These are phyloP conservation scores for Petasospora fabianii DNA, from an alignment of 1,139 yeast genomes.

Conservation along the genomic window DNA sequence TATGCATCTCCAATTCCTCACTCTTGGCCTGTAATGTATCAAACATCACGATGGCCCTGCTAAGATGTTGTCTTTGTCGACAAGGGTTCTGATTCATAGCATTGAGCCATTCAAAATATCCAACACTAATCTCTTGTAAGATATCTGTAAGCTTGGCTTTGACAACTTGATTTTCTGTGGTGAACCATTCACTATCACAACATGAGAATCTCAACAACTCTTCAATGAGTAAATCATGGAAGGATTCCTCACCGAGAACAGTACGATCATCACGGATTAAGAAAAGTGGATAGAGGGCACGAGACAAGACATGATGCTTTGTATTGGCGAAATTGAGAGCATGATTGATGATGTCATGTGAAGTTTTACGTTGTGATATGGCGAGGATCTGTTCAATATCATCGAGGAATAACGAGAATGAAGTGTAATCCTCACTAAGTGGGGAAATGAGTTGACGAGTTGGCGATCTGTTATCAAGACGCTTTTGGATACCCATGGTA, in stretches of 20 bases:
- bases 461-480: conserved; percentile 56
- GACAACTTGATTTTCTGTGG: conserved; percentile 19
- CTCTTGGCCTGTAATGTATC: conserved; percentile 75
- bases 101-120: conserved; percentile 53
- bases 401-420: conserved; percentile 25
- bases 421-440: conserved; percentile 27
- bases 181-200: conserved; percentile 28
- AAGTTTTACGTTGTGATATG: conserved; percentile 36
- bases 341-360: conserved; percentile 30
- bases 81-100: conserved; percentile 70
- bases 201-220: conserved; percentile 33
- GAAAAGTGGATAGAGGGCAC: conserved; percentile 61
- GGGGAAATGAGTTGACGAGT: conserved; percentile 41
- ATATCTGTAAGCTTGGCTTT: conserved; percentile 20
- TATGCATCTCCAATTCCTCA: conserved; percentile 49
- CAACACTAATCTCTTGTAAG: conserved; percentile 27
- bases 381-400: conserved; percentile 35
- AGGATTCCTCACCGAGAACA: conserved; percentile 38
- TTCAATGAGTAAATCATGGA: conserved; percentile 29
- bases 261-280: conserved; percentile 58
- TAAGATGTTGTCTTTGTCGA: conserved; percentile 72
- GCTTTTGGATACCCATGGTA: conserved; percentile 47
- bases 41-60: conserved; percentile 58
- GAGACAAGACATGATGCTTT: conserved; percentile 47
- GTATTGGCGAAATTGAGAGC: conserved; percentile 31